Conservation (phyloP, 305 asterid species). For the Solanum hybrid region DNA sequence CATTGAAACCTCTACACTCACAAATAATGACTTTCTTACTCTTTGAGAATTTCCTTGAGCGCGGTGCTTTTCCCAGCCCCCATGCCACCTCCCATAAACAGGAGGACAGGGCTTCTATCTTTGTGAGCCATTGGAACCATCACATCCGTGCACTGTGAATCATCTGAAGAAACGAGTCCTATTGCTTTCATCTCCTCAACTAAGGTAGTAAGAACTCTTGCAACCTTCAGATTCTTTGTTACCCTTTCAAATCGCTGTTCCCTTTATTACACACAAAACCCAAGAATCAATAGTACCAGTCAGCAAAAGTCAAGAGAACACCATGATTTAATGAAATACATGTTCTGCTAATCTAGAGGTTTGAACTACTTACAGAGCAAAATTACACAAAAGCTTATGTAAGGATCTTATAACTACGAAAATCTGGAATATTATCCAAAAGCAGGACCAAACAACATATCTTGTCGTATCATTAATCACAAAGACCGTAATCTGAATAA, state of each 20-base stretch:
- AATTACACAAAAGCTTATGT: neutral
- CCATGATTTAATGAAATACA: neutral
- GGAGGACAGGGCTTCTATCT: constrained; percentile 90
- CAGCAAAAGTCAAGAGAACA: neutral
- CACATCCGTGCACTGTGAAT: constrained; percentile 88
- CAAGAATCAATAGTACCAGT: neutral
- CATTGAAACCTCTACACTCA: neutral
- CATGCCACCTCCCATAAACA: constrained; percentile 99
- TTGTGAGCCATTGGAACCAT: constrained; percentile 99
- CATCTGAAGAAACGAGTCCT: constrained; percentile 71
- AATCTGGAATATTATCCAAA: neutral
- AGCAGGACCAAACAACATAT: neutral
- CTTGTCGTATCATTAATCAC: neutral
- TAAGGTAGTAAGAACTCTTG: constrained; percentile 80
- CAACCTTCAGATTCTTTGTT: constrained; percentile 91
- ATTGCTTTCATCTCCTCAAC: constrained; percentile 99
- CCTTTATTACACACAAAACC: constrained; percentile 23
- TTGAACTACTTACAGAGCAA: neutral
- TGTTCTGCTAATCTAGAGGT: neutral
- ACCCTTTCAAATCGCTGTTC: constrained; percentile 87
- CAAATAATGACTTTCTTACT: constrained; percentile 36
- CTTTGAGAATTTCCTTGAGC: constrained; percentile 91
- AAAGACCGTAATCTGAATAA: neutral
- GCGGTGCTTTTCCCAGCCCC: constrained; percentile 97
- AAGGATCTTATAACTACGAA: neutral